Evolutionary conservation across 2,329 filamentous ascomycete genomes (phyloP).

Genomic region (Colletotrichum camelliae): DNA sequence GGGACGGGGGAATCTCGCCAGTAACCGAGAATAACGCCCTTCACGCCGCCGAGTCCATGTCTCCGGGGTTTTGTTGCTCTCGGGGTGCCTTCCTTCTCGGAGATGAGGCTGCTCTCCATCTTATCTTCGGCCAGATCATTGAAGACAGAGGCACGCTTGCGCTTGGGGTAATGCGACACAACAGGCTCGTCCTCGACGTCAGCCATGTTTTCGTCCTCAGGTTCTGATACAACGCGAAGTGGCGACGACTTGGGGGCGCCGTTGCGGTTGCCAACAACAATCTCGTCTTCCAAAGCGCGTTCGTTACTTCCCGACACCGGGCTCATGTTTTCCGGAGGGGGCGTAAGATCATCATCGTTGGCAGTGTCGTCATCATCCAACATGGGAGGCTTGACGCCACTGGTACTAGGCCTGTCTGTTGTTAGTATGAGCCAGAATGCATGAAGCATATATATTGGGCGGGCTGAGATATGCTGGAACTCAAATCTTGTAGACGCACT

Average conservation of each 20-base stretch:
- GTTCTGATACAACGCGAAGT: conserved; percentile 35
- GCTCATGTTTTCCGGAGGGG: conserved; percentile 44
- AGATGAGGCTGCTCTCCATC: conserved; percentile 40
- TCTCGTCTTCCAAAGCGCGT: conserved; percentile 55
- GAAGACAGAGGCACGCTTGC: conserved; percentile 55
- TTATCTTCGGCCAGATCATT: conserved; percentile 55
- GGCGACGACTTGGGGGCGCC: conserved; percentile 40
- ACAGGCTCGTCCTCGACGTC: conserved; percentile 44
- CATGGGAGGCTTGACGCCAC: conserved; percentile 24
- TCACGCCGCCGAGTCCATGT: conserved; percentile 36
- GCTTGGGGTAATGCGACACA: conserved; percentile 54
- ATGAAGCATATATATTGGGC: not conserved
- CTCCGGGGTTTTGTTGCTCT: conserved; percentile 16
- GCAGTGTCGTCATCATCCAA: conserved; percentile 39
- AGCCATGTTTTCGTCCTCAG: conserved; percentile 50
- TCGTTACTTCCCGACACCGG: conserved; percentile 45
- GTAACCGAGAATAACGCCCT: conserved; percentile 59
- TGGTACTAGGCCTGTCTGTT: conserved; percentile 22
- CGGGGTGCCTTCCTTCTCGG: conserved; percentile 30
- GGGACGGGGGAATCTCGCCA: conserved; percentile 65
- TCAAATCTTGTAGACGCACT: not conserved
- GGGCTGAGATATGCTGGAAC: not conserved
- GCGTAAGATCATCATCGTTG: conserved; percentile 50
- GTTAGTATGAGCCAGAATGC: not conserved
- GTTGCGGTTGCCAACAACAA: conserved; percentile 53